Evolutionary conservation across 768 basidiomycete species (phyloP).

Genomic region (Rhodotorula paludigena): DNA sequence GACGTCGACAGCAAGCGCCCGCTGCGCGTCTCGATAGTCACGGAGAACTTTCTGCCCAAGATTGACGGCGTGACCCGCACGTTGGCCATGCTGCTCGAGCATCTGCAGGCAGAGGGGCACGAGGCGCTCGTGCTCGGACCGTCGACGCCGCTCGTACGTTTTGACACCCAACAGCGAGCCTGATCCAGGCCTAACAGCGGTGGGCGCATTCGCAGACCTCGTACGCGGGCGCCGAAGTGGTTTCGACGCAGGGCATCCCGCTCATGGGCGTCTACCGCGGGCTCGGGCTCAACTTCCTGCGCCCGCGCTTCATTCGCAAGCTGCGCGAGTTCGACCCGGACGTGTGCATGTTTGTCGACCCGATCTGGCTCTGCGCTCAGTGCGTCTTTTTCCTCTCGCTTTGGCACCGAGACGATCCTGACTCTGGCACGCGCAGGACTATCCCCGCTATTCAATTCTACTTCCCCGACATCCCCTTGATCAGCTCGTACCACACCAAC

Average conservation of each 20-base stretch:
- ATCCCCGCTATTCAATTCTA: slow-evolving; percentile 26
- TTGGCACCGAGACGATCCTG: neutral
- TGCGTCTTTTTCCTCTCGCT: slow-evolving; percentile 21
- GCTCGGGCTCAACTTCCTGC: slow-evolving; percentile 50
- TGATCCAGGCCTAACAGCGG: neutral
- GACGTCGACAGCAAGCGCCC: neutral
- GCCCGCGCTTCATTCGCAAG: slow-evolving; percentile 48
- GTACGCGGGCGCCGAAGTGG: slow-evolving; percentile 51
- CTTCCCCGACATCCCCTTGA: slow-evolving; percentile 42
- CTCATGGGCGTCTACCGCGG: slow-evolving; percentile 50
- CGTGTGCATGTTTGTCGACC: slow-evolving; percentile 52
- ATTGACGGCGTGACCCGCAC: slow-evolving; percentile 54
- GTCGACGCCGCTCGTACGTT: neutral
- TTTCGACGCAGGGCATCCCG: slow-evolving; percentile 50
- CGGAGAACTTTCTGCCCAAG: slow-evolving; percentile 42
- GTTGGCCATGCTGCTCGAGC: slow-evolving; percentile 50
- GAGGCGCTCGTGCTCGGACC: slow-evolving; percentile 52
- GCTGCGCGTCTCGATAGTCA: slow-evolving; percentile 26
- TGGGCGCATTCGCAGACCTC: slow-evolving; percentile 35
- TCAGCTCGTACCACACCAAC: slow-evolving; percentile 51
- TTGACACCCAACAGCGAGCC: too few relatives aligned
- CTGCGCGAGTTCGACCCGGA: slow-evolving; percentile 47
- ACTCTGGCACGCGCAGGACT: neutral
- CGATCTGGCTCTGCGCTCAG: slow-evolving; percentile 53
- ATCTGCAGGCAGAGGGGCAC: slow-evolving; percentile 51